phyloP scores from a whole-genome alignment of 495 filamentous ascomycete species.

The Trichoderma asperelloides region DNA sequence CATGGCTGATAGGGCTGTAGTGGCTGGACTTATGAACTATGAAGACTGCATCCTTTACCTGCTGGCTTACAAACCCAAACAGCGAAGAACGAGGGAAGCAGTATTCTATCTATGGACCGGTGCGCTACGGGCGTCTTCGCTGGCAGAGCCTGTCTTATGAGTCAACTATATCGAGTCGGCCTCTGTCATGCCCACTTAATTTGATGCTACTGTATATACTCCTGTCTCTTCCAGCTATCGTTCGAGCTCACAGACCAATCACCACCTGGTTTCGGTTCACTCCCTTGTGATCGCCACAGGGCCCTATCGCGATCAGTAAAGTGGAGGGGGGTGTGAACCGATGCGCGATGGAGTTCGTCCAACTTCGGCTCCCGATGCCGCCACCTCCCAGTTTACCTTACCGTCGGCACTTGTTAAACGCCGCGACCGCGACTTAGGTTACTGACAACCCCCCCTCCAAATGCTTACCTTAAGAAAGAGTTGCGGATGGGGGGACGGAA shows the following conservation, averaged over 20 bases:
- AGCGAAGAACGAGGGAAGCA: background rate
- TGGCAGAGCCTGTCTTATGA: background rate
- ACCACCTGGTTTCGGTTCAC: background rate
- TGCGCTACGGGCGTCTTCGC: background rate
- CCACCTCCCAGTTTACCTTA: background rate
- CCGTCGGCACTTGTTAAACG: background rate
- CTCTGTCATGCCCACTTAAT: background rate
- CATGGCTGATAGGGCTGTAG: background rate
- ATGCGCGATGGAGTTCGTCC: background rate
- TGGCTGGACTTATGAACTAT: background rate
- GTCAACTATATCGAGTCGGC: background rate
- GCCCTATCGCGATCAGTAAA: background rate
- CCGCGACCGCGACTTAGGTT: conserved; percentile 3
- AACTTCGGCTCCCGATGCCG: background rate
- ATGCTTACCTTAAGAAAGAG: background rate
- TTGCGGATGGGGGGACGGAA: background rate
- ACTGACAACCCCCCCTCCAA: background rate
- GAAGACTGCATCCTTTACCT: background rate
- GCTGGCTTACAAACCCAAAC: background rate
- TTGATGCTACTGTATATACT: background rate
- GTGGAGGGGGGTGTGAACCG: background rate
- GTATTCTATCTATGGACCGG: background rate
- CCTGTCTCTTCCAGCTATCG: background rate
- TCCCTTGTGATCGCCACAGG: background rate
- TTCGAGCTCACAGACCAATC: background rate